Percentiles rank a stretch among this genome's conserved stretches.
These are phyloP conservation scores for Phytophthora crassamura DNA, from an alignment of 352 stramenopile genomes.

Conservation along the genomic window DNA sequence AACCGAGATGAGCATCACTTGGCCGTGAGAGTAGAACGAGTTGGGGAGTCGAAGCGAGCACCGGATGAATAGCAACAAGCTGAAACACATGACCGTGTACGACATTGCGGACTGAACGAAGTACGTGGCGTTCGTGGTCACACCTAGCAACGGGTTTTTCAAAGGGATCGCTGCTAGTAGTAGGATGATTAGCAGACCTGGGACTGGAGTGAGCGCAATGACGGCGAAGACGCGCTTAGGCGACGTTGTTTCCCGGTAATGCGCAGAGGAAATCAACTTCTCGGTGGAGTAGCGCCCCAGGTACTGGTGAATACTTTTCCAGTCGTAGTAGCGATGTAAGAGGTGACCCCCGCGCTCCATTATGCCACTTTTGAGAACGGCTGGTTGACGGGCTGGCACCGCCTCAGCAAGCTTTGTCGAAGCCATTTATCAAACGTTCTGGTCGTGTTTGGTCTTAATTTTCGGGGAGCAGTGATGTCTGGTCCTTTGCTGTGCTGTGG, in stretches of 20 bases:
- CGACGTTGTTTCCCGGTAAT: conserved; percentile 19
- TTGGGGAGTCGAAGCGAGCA: conserved; percentile 20
- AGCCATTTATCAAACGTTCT: not conserved
- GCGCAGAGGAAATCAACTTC: conserved; percentile 28
- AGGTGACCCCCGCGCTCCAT: not conserved
- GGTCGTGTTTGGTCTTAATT: no score
- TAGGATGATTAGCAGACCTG: conserved; percentile 4
- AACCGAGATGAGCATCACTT: conserved; percentile 7
- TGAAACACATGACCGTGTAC: conserved; percentile 5
- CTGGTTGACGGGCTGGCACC: not conserved
- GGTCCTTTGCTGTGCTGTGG: no score
- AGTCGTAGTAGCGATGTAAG: conserved; percentile 22
- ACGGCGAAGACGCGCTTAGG: conserved; percentile 11
- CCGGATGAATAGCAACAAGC: conserved; percentile 10
- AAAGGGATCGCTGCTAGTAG: conserved; percentile 13
- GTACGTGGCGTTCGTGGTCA: not conserved
- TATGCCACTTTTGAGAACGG: not conserved
- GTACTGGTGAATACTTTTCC: conserved; percentile 40
- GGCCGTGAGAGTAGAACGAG: conserved; percentile 14
- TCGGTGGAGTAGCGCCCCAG: conserved; percentile 40
- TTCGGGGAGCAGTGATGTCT: no score
- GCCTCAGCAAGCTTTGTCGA: not conserved
- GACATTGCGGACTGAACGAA: conserved; percentile 19
- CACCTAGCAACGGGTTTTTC: not conserved
- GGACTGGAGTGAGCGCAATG: conserved; percentile 11